Base-by-base conservation (phyloP, 768 basidiomycete genomes). In the Omphalotus guepiniiformis region DNA sequence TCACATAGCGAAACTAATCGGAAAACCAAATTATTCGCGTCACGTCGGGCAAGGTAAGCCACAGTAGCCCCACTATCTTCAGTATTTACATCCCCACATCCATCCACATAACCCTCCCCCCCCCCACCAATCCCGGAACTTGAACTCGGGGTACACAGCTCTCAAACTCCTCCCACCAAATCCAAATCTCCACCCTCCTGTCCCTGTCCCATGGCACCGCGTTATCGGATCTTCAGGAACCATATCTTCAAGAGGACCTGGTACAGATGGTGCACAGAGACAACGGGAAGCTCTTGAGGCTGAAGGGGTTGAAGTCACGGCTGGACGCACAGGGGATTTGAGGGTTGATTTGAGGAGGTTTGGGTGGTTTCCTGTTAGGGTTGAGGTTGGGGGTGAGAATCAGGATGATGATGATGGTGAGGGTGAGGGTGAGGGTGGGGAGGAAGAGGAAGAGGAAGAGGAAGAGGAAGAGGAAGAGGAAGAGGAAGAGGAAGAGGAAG, bases 171-270 rank as follows among this genome's bases (percentile, higher is more conserved):
- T 91, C 3, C 75, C 79, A 0, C 74, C 79, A 0, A 72, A 74
- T 18, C n/a, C n/a, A n/a, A n/a, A n/a, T n/a, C n/a, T n/a, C n/a
- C 70, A 73, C 1, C 70, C 71, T 21, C 83, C 84, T 0, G 30
- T 9, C 30, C 81, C 84, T 6, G 78, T 92, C 1, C 90, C 89
- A 0, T 93, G 89, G 89, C 75, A 91, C 51, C 79, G 89, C 25
- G 87, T 92, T 3, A 70, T 92, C 12, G 74, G 79, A 3, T 73
- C 87, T 0, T 74, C 82, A 0, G 89, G 90, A 1, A 65, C 72
- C 1, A 86, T 89, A 53, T 90, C 90, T 1, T 92, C 89, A 6
- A 76, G 93, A 36, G 91, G 88, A 0, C 89, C 92, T 3, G 86
- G 83, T 3, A 93, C 93, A 3, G 30, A 77, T 32, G 91, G 90